phyloP scores from a whole-genome alignment of 306 rosid species.

The Notholithocarpus densiflorus region DNA sequence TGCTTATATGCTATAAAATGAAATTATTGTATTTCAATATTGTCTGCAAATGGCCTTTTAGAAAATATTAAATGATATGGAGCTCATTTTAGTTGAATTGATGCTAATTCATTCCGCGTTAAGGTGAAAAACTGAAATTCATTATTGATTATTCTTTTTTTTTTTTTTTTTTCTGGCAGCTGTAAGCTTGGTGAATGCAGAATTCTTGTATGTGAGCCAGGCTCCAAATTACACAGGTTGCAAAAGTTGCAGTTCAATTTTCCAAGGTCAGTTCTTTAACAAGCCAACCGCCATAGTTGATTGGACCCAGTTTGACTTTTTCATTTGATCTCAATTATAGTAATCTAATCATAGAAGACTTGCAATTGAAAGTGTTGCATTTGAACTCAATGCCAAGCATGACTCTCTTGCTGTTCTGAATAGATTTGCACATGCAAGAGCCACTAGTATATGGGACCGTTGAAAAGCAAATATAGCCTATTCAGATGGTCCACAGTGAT shows the following conservation, averaged over 20 bases:
- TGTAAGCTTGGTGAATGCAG: conserved; percentile 42
- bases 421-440: not conserved
- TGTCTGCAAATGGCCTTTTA: no score
- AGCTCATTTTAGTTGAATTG: conserved; percentile 2
- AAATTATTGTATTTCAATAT: no score
- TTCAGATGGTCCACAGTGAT: not conserved
- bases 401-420: not conserved
- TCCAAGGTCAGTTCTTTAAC: conserved; percentile 61
- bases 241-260: conserved; percentile 88
- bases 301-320: not conserved
- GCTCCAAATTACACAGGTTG: conserved; percentile 78
- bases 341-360: not conserved
- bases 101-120: conserved; percentile 13
- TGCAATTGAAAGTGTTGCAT: not conserved
- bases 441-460: not conserved
- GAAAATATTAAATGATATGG: not conserved
- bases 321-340: not conserved
- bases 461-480: not conserved
- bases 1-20: no score
- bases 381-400: not conserved
- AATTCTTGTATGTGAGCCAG: conserved; percentile 76
- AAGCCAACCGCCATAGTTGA: not conserved
- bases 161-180: no score
- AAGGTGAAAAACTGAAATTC: not conserved
- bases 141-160: no score